phyloP scores from a whole-genome alignment of 257 asterid species.

The Plantago major region DNA sequence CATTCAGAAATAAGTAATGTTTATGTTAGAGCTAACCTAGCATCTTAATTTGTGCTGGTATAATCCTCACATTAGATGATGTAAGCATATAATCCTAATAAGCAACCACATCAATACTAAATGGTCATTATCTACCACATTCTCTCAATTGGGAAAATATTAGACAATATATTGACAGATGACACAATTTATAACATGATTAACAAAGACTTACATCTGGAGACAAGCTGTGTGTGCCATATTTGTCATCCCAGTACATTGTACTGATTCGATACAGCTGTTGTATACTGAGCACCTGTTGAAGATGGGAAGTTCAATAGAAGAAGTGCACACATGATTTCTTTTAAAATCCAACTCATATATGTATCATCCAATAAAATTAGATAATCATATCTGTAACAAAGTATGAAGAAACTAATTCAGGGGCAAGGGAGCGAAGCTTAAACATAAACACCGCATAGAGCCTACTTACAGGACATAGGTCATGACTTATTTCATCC shows the following conservation, averaged over 20 bases:
- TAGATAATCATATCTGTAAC: not conserved
- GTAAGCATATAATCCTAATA: too few species aligned
- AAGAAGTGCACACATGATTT: not conserved
- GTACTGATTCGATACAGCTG: constrained; percentile 99
- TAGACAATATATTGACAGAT: not conserved
- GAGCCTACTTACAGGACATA: constrained; percentile 77
- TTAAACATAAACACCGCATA: too few species aligned
- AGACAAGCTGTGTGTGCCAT: constrained; percentile 95
- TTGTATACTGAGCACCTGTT: constrained; percentile 89
- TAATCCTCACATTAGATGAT: too few species aligned
- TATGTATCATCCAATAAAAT: not conserved
- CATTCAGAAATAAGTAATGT: too few species aligned
- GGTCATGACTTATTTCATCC: constrained; percentile 95
- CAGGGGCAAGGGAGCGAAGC: too few species aligned
- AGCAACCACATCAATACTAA: too few species aligned
- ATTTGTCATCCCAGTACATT: constrained; percentile 99
- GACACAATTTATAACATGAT: not conserved
- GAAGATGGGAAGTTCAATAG: constrained; percentile 16
- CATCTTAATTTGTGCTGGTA: too few species aligned
- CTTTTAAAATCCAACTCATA: not conserved
- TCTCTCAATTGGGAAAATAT: not conserved
- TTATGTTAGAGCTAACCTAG: too few species aligned
- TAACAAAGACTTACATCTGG: constrained; percentile 57
- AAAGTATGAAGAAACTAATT: too few species aligned
- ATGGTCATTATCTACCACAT: too few species aligned